Conservation (phyloP, 2,329 filamentous ascomycete species). For the Pseudopithomyces chartarum region DNA sequence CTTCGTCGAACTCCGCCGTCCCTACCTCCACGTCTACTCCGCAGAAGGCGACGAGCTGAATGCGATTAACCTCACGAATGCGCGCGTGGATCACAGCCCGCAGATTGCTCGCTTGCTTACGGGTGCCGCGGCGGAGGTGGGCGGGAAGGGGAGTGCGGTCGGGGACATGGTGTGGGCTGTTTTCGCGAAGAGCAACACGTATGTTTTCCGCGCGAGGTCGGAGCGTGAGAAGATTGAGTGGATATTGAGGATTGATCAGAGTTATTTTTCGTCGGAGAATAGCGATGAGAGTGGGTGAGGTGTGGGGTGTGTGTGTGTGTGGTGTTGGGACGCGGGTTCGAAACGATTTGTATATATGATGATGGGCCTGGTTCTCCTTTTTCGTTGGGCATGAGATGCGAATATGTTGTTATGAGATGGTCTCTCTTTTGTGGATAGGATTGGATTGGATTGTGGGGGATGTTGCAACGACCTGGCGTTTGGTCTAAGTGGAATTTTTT, state of each 20-base stretch:
- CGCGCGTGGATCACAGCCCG: constrained; percentile 89
- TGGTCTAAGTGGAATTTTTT: neutral
- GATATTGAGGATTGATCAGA: constrained; percentile 94
- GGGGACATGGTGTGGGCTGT: constrained; percentile 80
- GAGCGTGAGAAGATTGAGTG: constrained; percentile 95
- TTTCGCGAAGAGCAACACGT: constrained; percentile 93
- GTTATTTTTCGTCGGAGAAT: constrained; percentile 55
- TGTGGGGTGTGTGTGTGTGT: neutral
- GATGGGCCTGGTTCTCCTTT: neutral
- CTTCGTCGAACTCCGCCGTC: constrained; percentile 88
- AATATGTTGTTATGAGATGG: neutral
- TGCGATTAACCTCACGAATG: constrained; percentile 85
- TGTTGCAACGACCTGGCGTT: neutral
- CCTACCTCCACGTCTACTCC: constrained; percentile 89
- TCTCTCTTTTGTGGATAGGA: neutral
- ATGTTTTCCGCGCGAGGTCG: constrained; percentile 86
- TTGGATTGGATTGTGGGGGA: neutral
- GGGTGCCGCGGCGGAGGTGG: constrained; percentile 43
- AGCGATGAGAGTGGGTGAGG: neutral
- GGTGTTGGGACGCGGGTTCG: neutral
- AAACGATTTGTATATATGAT: neutral
- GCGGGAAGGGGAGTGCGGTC: constrained; percentile 10
- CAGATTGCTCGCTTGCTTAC: constrained; percentile 78
- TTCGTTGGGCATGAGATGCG: neutral
- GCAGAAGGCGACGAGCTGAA: constrained; percentile 89